Percentiles rank a stretch among this genome's conserved stretches.
Evolutionary conservation across 2,329 filamentous ascomycete species (phyloP).

Genomic region (Monosporascus cannonballus): DNA sequence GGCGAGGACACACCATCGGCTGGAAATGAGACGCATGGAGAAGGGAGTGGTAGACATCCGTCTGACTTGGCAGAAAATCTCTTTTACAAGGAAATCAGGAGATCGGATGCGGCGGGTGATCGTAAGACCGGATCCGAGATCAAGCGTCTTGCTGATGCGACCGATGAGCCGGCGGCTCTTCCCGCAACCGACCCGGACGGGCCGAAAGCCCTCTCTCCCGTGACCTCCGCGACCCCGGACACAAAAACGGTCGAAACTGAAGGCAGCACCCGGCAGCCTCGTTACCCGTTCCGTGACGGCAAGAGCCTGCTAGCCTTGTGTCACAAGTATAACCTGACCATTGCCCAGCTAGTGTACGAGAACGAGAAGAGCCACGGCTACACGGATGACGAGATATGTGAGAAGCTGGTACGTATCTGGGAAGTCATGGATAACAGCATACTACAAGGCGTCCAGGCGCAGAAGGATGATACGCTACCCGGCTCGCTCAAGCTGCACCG

Average conservation of each 20-base stretch:
- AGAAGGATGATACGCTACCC: slow-evolving; percentile 33
- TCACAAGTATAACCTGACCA: slow-evolving; percentile 44
- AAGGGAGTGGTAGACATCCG: slow-evolving; percentile 28
- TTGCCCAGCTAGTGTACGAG: slow-evolving; percentile 45
- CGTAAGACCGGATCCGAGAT: slow-evolving; percentile 38
- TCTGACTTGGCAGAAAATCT: slow-evolving; percentile 45
- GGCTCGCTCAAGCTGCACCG: slow-evolving; percentile 42
- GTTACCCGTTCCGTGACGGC: slow-evolving; percentile 42
- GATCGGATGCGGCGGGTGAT: slow-evolving; percentile 39
- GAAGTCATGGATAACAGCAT: slow-evolving; percentile 47
- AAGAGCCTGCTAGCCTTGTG: slow-evolving; percentile 39
- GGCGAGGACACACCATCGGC: slow-evolving; percentile 9
- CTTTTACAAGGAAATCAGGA: slow-evolving; percentile 45
- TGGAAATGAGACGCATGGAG: slow-evolving; percentile 16
- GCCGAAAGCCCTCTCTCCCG: slow-evolving; percentile 3
- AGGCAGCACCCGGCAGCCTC: slow-evolving; percentile 27
- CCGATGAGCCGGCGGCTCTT: slow-evolving; percentile 11
- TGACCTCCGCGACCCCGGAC: slow-evolving; percentile 8
- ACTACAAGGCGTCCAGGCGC: slow-evolving; percentile 41
- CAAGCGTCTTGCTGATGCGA: slow-evolving; percentile 26
- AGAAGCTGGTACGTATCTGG: slow-evolving; percentile 44
- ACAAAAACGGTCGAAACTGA: slow-evolving; percentile 4
- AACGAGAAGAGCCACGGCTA: slow-evolving; percentile 47
- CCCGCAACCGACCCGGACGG: slow-evolving; percentile 2
- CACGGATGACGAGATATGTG: slow-evolving; percentile 40